Evolutionary conservation across 2,329 filamentous ascomycete species (phyloP), one percentile per base, ranked within the genome.

Genomic region (Epichloe baconii): DNA sequence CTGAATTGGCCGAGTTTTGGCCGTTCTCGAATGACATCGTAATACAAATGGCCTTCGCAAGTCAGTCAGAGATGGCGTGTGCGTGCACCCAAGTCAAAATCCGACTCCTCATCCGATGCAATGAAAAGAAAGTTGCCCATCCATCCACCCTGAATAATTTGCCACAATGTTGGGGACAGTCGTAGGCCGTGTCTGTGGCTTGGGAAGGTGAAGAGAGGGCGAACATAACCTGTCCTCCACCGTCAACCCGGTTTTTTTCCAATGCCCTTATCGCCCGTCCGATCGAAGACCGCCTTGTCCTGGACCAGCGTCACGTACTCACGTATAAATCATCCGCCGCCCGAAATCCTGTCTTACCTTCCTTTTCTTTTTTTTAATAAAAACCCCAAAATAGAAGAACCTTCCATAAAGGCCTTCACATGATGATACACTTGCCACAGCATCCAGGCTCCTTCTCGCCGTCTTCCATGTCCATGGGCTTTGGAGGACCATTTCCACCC

Each of bases 371-470:
- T 26, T 31, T 8, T n/a, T 26, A 19, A 31, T 31, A 11, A n/a
- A 35, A 23, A 1, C 1, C 26, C 26, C 15, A 4, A 19, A 38
- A 15, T 15, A 43, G 35, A 31, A 37, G 40, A 44, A 46, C 15
- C 21, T 19, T n/a, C 15, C 12, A 7, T 12, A 11, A 15, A 19
- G 7, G 37, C 54, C 53, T 55, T 81, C 81, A 93, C 89, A 95
- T 95, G 66, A 95, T 78, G 66, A 87, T 77, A 70, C 89, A 95
- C 71, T 86, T 87, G 61, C 80, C 75, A 72, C 89, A 95, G 78
- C 90, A 95, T 58, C 88, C 86, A 42, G 79, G 74, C 64, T 84
- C 80, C 61, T 77, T 70, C 60, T 82, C 77, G 56, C 79, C 78
- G 54, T 83, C 82, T 58, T 84, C 81, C 62, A 93, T 80, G 59